Conservation (phyloP, 2,329 filamentous ascomycete species). For the Hymenoscyphus fructigenus region DNA sequence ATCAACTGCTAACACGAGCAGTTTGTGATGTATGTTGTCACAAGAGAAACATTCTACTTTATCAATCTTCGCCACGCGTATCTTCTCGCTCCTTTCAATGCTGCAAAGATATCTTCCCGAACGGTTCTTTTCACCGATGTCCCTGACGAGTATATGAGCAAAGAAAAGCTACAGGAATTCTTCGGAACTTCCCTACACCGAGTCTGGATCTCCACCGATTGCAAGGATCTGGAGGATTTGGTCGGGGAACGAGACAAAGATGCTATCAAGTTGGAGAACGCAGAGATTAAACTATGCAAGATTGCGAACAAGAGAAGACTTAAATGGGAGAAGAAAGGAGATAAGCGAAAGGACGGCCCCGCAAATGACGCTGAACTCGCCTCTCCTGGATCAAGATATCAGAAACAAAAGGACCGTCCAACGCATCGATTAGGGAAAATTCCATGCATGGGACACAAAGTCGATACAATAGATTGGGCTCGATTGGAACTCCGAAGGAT, state of each 20-base stretch:
- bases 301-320: conserved; percentile 70
- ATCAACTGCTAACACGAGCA: conserved; percentile 12
- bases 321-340: conserved; percentile 48
- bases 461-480: conserved; percentile 91
- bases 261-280: conserved; percentile 79
- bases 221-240: conserved; percentile 72
- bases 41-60: conserved; percentile 84
- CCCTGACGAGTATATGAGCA: conserved; percentile 74
- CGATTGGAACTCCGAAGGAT: conserved; percentile 75
- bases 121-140: conserved; percentile 88
- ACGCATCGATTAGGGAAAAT: conserved; percentile 69
- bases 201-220: conserved; percentile 80
- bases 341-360: conserved; percentile 49
- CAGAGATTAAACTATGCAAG: conserved; percentile 82
- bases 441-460: conserved; percentile 77
- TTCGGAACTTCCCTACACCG: conserved; percentile 79
- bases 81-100: conserved; percentile 78
- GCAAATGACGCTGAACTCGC: conserved; percentile 62
- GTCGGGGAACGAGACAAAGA: conserved; percentile 79
- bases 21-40: conserved; percentile 88
- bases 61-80: conserved; percentile 92
- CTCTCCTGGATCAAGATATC: conserved; percentile 68
- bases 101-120: conserved; percentile 80
- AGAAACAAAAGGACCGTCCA: conserved; percentile 70
- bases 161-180: conserved; percentile 71